A percentile compares a stretch with the other conserved stretches of the same genome.
Evolutionary conservation across 192 early-diverging fungal genomes (phyloP).

Genomic region (Piromyces finnis): DNA sequence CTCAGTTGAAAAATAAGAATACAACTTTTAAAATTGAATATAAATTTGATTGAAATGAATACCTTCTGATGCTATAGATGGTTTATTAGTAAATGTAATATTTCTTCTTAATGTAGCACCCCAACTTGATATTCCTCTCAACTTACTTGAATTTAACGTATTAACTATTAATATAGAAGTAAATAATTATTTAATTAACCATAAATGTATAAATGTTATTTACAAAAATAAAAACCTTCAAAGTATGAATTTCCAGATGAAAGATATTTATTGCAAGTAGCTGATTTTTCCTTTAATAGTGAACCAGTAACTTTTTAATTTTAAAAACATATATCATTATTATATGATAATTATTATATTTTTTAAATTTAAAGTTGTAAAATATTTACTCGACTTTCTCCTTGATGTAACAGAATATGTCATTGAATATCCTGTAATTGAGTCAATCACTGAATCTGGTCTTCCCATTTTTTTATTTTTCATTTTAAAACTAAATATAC

Average conservation of each 20-base stretch:
- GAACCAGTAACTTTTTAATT: neutral
- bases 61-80: neutral
- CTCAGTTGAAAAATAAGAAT: too few species aligned
- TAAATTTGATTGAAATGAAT: too few species aligned
- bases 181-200: too few species aligned
- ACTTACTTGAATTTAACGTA: neutral
- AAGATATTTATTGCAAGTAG: neutral
- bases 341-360: too few species aligned
- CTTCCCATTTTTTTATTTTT: neutral
- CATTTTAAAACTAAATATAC: neutral
- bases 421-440: neutral
- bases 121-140: neutral
- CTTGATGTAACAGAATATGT: neutral
- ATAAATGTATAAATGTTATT: too few species aligned
- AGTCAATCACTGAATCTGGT: neutral
- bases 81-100: neutral
- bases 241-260: neutral
- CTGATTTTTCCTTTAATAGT: neutral
- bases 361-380: too few species aligned
- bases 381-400: neutral
- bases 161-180: neutral
- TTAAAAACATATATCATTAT: too few species aligned
- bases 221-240: neutral
- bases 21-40: too few species aligned
- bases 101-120: neutral